Conservation (phyloP, 768 basidiomycete genomes). For the Omphalotus guepiniiformis region DNA sequence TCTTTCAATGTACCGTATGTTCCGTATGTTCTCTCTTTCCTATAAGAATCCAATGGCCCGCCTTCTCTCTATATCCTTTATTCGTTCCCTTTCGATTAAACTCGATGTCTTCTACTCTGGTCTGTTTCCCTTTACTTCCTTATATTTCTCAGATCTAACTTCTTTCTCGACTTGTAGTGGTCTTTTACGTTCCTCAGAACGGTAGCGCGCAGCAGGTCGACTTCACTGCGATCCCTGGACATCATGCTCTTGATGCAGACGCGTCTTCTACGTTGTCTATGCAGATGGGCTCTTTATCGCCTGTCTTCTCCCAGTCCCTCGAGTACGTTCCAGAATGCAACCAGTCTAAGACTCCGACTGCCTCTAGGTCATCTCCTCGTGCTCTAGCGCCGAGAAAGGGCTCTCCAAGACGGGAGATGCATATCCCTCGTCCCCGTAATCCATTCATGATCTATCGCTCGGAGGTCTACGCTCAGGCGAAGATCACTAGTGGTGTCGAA, state of each 20-base stretch:
- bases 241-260: neutral
- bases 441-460: constrained; percentile 77
- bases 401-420: constrained; percentile 32
- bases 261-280: neutral
- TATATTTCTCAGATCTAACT: too few relatives aligned
- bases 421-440: constrained; percentile 77
- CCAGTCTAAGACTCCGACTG: neutral
- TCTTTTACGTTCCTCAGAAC: too few relatives aligned
- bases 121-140: too few relatives aligned
- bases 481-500: constrained; percentile 44
- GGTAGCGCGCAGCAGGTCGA: too few relatives aligned
- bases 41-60: too few relatives aligned
- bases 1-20: too few relatives aligned
- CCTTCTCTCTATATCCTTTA: too few relatives aligned
- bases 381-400: constrained; percentile 2
- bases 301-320: constrained; percentile 4
- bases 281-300: neutral
- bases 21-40: too few relatives aligned
- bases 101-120: too few relatives aligned
- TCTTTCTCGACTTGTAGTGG: too few relatives aligned
- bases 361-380: neutral
- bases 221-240: too few relatives aligned
- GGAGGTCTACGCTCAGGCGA: constrained; percentile 50
- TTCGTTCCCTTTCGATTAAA: too few relatives aligned
- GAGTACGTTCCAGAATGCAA: constrained; percentile 1